Percentiles rank a stretch among this genome's conserved stretches.
These are phyloP conservation scores for Pichia sp. DNA, from an alignment of 1,139 yeast genomes.

Conservation along the genomic window DNA sequence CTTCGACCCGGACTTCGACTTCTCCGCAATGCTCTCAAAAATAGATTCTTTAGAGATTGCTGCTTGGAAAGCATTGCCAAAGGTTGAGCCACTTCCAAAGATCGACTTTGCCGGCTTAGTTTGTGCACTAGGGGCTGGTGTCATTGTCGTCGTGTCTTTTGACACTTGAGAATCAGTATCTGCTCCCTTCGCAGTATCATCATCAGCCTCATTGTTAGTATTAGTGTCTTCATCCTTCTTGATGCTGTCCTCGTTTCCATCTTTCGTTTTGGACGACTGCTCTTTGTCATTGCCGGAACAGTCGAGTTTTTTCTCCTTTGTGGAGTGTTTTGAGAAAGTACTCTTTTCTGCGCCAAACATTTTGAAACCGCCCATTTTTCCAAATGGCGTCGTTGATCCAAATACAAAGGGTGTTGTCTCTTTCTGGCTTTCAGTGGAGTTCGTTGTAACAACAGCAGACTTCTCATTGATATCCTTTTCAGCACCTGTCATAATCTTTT, in stretches of 20 bases:
- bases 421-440: too few relatives aligned
- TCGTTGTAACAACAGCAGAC: too few relatives aligned
- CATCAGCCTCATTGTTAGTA: background rate
- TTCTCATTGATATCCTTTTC: too few relatives aligned
- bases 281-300: background rate
- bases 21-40: conserved; percentile 37
- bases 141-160: conserved; percentile 5
- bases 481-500: too few relatives aligned
- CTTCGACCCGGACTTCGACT: conserved; percentile 14
- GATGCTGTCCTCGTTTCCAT: background rate
- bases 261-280: background rate
- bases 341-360: conserved; percentile 27
- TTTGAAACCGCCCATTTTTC: conserved; percentile 30
- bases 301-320: background rate
- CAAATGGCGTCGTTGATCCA: conserved; percentile 45
- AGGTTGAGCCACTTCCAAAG: conserved; percentile 56
- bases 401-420: conserved; percentile 33
- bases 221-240: background rate
- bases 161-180: too few relatives aligned
- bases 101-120: conserved; percentile 19
- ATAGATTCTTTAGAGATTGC: conserved; percentile 47
- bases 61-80: conserved; percentile 50
- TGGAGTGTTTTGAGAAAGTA: conserved; percentile 32
- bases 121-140: background rate
- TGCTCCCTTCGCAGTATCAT: background rate